Evolutionary conservation across 2,329 filamentous ascomycete species (phyloP), one percentile per base, ranked within the genome.

Genomic region (Fusarium praegraminearum): DNA sequence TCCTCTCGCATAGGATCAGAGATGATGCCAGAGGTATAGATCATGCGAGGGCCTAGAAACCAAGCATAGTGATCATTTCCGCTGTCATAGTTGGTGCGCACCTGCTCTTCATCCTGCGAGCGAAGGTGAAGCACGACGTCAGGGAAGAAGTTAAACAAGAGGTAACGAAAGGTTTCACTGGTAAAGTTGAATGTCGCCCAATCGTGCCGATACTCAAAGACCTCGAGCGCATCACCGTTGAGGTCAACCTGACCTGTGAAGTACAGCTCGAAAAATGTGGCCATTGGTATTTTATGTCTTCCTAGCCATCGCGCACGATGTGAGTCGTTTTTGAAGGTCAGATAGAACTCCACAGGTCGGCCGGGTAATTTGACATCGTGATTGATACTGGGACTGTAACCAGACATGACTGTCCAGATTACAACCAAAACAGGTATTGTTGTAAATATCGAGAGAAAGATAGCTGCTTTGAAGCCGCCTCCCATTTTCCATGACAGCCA

Each of bases 1-100:
- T 98, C 94, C 81, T 98, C 94, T 68, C 86, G 87, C 80, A 90
- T 90, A 80, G 92, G 88, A 79, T 98, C 93, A 62, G 91, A 91
- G 78, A 98, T 96, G 74, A 98, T 85, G 73, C 94, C 95, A 30
- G 92, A 95, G 46, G 94, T 98, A 85, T 98, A 98, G 81, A 98
- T 93, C 94, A 98, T 98, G 77, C 94, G 93, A 66, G 94, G 94
- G 66, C 95, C 94, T 62, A 98, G 87, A 86, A 98, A 98, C 93
- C 93, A 98, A 77, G 89, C 91, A 84, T 98, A 98, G 83, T 97
- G 97, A 81, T 98, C 94, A 79, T 98, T 94, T 77, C 94, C 94
- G 73, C 93, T 90, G 85, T 98, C 94, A 82, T 98, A 98, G 84
- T 97, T 94, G 79, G 93, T 92, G 76, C 94, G 93, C 53, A 98